Conservation (phyloP, 371 early-diverging fungal species). For the Batkoa obscura region DNA sequence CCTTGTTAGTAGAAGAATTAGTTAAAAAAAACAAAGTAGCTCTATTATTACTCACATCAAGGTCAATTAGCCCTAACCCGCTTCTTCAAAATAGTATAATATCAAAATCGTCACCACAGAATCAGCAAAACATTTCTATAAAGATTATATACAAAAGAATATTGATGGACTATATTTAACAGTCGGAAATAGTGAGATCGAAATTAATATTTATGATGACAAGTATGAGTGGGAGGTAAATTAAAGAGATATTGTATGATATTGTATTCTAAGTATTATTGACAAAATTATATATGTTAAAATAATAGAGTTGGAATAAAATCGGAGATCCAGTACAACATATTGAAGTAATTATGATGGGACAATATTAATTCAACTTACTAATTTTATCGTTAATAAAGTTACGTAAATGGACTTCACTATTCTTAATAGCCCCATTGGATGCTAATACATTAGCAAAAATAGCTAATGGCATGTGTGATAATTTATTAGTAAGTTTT, state of each 20-base stretch:
- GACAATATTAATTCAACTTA: not conserved
- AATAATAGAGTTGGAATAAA: constrained; percentile 52
- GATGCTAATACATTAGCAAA: constrained; percentile 92
- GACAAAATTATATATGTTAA: not conserved
- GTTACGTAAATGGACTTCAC: constrained; percentile 91
- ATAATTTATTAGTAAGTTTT: constrained; percentile 62
- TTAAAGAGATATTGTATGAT: not conserved
- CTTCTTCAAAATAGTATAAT: not conserved
- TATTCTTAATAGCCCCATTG: constrained; percentile 72
- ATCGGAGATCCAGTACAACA: constrained; percentile 83
- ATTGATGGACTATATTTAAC: not conserved
- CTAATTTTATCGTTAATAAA: constrained; percentile 9
- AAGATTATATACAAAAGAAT: not conserved
- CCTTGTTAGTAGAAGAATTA: not conserved
- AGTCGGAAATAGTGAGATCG: not conserved
- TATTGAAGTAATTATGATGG: constrained; percentile 44
- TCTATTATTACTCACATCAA: too few relatives aligned
- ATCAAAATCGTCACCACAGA: not conserved
- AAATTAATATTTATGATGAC: not conserved
- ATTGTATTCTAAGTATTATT: not conserved
- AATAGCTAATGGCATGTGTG: constrained; percentile 77
- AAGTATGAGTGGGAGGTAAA: not conserved
- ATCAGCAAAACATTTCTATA: not conserved
- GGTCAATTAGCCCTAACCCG: too few relatives aligned
- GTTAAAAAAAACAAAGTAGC: not conserved